Percentiles rank a stretch among this genome's conserved stretches.
Evolutionary conservation across 495 filamentous ascomycete genomes (phyloP).

Genomic region (Penicillium ucsense): DNA sequence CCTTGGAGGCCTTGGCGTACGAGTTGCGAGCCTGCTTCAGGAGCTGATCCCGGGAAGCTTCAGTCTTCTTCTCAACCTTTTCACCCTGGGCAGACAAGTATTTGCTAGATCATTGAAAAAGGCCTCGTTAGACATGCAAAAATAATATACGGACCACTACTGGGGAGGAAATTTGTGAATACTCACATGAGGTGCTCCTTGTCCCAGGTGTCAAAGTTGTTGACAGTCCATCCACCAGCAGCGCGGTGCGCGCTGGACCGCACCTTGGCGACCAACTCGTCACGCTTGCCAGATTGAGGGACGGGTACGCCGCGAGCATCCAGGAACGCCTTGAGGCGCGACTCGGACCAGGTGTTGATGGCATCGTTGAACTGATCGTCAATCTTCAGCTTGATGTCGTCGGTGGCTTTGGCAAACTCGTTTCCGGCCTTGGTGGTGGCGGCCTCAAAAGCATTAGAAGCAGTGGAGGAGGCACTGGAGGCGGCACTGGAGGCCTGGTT

Average conservation of each 20-base stretch:
- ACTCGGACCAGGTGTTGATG: constrained; percentile 59
- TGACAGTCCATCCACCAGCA: constrained; percentile 59
- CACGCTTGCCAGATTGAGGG: constrained; percentile 64
- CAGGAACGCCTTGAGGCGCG: constrained; percentile 63
- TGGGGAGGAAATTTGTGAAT: too few relatives aligned
- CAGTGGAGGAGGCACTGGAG: constrained; percentile 39
- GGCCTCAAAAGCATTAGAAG: constrained; percentile 58
- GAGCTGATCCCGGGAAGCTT: constrained; percentile 62
- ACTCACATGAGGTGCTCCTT: constrained; percentile 63
- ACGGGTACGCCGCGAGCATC: constrained; percentile 52
- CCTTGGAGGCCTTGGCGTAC: constrained; percentile 60
- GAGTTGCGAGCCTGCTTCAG: constrained; percentile 58
- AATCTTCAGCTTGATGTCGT: constrained; percentile 52
- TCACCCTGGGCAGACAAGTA: constrained; percentile 61
- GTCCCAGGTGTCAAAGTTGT: constrained; percentile 80
- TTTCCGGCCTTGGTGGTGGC: constrained; percentile 78
- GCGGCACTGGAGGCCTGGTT: constrained; percentile 48
- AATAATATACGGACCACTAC: too few relatives aligned
- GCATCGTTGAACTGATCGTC: constrained; percentile 59
- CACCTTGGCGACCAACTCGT: constrained; percentile 70
- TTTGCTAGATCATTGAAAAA: constrained; percentile 35
- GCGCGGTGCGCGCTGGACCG: constrained; percentile 65
- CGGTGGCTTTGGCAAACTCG: constrained; percentile 65
- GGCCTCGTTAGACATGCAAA: too few relatives aligned
- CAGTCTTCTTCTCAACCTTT: constrained; percentile 55